Evolutionary conservation across 305 asterid species (phyloP), one percentile per base, ranked within the genome.

Genomic region (Lippia alba): DNA sequence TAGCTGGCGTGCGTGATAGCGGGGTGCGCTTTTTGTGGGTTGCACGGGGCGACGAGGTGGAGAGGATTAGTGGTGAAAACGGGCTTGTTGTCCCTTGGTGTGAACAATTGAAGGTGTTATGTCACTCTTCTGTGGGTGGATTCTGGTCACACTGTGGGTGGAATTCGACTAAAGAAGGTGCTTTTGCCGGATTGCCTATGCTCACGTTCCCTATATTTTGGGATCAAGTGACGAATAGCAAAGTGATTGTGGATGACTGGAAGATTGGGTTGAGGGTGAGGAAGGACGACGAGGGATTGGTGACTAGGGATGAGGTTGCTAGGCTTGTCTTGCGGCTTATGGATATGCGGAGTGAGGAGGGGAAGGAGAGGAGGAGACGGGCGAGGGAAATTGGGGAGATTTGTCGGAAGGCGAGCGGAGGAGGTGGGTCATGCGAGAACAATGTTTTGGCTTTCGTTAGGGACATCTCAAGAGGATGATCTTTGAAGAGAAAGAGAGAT

Each of bases 71-170:
- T 4, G 71, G 55, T 53, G 63, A 67, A 12, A 75, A 62, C 1
- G 91, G 91, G 46, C 19, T 79, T 5, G 81, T 83, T 0, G 87
- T 90, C 71, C 78, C 81, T 1, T 90, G 96, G 90, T 84, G 91
- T 50, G 81, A 87, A 40, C 92, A 89, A 45, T 10, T 80, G 80
- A 79, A 57, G 73, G 91, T 89, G 36, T 14, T 89, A 9, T 41
- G 72, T 17, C 91, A 83, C 70, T 66, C 82, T 48, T 82, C 85
- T 0, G 62, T 85, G 0, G 93, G 91, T 1, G 88, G 87, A 0
- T 89, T 87, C 53, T 83, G 86, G 93, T 69, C 88, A 1, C 91
- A 89, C 18, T 86, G 91, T 36, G 91, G 92, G 30, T 89, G 96
- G 85, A 84, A 87, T 75, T 89, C 93, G 3, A 82, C 87, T 0